These are phyloP conservation scores for Brassica nigra DNA, from an alignment of 345 rosid genomes.

Conservation along the genomic window DNA sequence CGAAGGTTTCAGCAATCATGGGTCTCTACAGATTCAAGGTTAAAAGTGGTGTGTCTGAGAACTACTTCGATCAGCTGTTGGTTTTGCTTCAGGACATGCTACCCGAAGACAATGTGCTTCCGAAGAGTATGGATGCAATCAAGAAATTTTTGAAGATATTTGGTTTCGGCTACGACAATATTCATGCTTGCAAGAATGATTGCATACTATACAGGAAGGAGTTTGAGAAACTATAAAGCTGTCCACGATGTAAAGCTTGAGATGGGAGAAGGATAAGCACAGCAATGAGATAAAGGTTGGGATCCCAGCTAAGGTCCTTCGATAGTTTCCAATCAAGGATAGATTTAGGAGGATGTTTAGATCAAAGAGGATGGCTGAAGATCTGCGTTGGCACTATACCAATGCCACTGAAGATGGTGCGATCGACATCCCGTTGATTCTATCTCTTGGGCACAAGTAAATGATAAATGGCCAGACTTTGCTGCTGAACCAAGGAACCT, in stretches of 20 bases:
- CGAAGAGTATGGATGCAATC: background rate
- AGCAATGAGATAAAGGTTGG: background rate
- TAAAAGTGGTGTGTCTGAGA: background rate
- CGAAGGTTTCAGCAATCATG: background rate
- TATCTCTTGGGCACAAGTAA: background rate
- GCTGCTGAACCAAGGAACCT: background rate
- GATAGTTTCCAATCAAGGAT: background rate
- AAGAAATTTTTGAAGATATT: background rate
- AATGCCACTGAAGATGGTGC: background rate
- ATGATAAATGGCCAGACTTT: background rate
- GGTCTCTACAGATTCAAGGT: background rate
- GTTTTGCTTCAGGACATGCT: background rate
- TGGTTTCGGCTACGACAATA: background rate
- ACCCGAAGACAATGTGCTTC: background rate
- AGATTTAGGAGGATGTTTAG: background rate
- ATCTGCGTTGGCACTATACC: background rate
- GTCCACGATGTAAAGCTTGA: background rate
- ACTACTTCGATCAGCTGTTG: background rate
- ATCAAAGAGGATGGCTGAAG: background rate
- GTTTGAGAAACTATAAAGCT: background rate
- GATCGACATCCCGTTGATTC: background rate
- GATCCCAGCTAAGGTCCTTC: background rate
- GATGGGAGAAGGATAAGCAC: background rate
- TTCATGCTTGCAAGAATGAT: background rate
- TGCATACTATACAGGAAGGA: constrained; percentile 1